phyloP scores from a whole-genome alignment of 192 early-diverging fungal species.

The Mortierella hygrophila region DNA sequence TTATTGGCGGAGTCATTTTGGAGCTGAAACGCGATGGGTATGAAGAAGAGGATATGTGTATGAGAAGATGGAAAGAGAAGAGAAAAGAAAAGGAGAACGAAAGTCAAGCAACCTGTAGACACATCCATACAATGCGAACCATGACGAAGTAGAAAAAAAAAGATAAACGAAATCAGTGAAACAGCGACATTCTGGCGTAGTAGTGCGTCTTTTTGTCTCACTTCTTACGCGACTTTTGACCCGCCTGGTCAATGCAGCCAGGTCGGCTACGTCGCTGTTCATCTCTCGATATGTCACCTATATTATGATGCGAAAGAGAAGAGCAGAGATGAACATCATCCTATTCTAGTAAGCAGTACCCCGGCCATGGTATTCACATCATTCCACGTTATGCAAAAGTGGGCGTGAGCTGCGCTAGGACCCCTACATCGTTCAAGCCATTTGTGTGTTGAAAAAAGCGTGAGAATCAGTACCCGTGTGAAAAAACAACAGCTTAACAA shows the following conservation, averaged over 20 bases:
- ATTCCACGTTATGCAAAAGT: no score
- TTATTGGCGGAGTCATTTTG: background rate
- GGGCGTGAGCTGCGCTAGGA: no score
- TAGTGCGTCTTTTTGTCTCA: background rate
- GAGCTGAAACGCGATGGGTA: slow-evolving; percentile 1
- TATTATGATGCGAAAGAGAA: no score
- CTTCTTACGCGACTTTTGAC: background rate
- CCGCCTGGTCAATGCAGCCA: background rate
- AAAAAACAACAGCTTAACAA: background rate
- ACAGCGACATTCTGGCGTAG: background rate
- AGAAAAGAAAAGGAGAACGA: background rate
- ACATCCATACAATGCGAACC: background rate
- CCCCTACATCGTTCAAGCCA: no score
- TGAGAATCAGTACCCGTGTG: background rate
- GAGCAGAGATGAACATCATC: no score
- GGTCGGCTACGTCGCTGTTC: no score
- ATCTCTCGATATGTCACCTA: no score
- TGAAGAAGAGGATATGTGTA: slow-evolving; percentile 1
- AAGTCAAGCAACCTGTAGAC: slow-evolving; percentile 9
- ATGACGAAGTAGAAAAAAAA: no score
- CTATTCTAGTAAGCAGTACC: no score
- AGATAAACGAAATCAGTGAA: background rate
- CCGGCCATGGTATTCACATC: no score
- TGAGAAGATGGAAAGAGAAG: background rate
- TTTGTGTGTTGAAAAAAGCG: background rate